Evolutionary conservation across 1,284 basidiomycete genomes (phyloP).

Genomic region (Peniophora sp.): DNA sequence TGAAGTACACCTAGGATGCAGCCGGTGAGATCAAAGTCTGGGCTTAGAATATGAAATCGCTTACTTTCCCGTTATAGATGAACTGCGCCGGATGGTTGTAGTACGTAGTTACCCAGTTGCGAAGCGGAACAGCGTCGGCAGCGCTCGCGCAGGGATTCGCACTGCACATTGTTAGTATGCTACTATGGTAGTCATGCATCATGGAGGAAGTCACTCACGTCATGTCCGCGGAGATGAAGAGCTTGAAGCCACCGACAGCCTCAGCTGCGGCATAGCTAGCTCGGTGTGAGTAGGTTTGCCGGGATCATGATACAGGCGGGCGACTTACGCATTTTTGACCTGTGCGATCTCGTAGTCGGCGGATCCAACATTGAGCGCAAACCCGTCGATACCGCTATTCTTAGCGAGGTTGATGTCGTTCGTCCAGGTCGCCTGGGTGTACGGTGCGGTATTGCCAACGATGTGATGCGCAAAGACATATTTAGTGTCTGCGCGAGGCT

Average conservation of each 20-base stretch:
- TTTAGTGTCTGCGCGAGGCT: constrained; percentile 25
- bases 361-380: constrained; percentile 58
- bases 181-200: no score
- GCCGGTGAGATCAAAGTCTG: no score
- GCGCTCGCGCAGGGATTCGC: constrained; percentile 22
- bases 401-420: constrained; percentile 52
- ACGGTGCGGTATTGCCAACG: constrained; percentile 62
- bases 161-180: no score
- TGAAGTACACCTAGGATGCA: constrained; percentile 28
- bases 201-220: no score
- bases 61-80: constrained; percentile 24
- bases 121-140: constrained; percentile 27
- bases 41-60: no score
- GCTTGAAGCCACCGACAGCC: constrained; percentile 56
- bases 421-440: constrained; percentile 48
- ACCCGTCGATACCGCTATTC: constrained; percentile 55
- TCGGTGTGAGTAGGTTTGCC: constrained; percentile 28
- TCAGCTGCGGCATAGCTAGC: constrained; percentile 50
- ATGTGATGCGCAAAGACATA: constrained; percentile 61
- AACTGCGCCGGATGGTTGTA: constrained; percentile 35
- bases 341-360: constrained; percentile 61
- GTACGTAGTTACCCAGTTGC: constrained; percentile 33
- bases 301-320: no score
- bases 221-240: constrained; percentile 84
- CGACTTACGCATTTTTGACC: constrained; percentile 53